A percentile compares a stretch with the other conserved stretches of the same genome.
Evolutionary conservation across 306 rosid species (phyloP).

Genomic region (Vigna hirtella): DNA sequence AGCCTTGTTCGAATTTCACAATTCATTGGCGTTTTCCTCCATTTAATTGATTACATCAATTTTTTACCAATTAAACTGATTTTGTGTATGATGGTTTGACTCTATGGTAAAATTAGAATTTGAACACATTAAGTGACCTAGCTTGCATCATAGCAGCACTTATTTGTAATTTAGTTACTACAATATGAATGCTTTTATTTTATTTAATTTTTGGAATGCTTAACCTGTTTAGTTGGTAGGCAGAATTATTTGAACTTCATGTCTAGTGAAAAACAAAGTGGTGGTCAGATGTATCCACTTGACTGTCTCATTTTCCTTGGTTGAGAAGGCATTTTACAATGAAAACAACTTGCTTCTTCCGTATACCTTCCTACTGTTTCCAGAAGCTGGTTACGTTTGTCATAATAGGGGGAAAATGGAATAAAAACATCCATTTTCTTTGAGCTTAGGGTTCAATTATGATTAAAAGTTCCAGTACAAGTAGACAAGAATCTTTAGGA

Average conservation of each 20-base stretch:
- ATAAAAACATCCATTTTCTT: neutral
- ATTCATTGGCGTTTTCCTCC: slow-evolving; percentile 9
- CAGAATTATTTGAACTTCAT: slow-evolving; percentile 1
- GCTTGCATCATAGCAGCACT: slow-evolving; percentile 15
- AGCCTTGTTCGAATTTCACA: neutral
- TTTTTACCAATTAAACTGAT: slow-evolving; percentile 17
- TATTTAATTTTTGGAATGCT: slow-evolving; percentile 13
- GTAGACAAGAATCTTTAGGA: slow-evolving; percentile 6
- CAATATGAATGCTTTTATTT: neutral
- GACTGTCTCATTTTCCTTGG: slow-evolving; percentile 17
- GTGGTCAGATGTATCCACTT: slow-evolving; percentile 7
- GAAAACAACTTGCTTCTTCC: slow-evolving; percentile 24
- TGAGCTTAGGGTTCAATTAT: slow-evolving; percentile 28
- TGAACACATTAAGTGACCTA: slow-evolving; percentile 28
- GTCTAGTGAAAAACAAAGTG: slow-evolving; percentile 9
- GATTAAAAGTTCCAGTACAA: slow-evolving; percentile 32
- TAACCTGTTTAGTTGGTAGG: slow-evolving; percentile 20
- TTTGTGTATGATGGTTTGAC: slow-evolving; percentile 25
- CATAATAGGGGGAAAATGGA: slow-evolving; percentile 25
- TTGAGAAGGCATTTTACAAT: slow-evolving; percentile 19
- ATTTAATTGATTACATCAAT: slow-evolving; percentile 30
- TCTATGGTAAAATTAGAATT: slow-evolving; percentile 31
- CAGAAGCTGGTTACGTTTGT: slow-evolving; percentile 23
- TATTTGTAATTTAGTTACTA: neutral
- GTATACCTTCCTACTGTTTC: slow-evolving; percentile 29